Percentiles rank a stretch among this genome's conserved stretches.
phyloP scores from a whole-genome alignment of 768 basidiomycete species.

The Daedaleopsis sinensis region DNA sequence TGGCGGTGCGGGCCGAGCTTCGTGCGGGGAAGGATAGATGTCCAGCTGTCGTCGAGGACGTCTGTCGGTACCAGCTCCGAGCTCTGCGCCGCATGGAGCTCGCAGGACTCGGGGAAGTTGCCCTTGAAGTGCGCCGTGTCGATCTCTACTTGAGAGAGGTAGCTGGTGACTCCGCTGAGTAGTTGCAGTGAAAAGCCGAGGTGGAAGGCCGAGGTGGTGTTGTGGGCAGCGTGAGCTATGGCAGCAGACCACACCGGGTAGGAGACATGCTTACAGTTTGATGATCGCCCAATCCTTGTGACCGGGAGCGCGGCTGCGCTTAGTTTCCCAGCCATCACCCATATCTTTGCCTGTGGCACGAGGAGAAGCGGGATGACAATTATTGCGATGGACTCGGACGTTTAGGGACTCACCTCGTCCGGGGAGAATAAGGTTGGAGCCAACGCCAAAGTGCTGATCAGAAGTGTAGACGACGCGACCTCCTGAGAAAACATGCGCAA shows the following conservation, averaged over 20 bases:
- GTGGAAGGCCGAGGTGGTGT: too few relatives aligned
- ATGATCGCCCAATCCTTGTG: conserved; percentile 94
- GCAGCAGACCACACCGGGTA: neutral
- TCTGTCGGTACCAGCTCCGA: conserved; percentile 38
- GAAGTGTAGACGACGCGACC: conserved; percentile 84
- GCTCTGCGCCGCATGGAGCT: conserved; percentile 62
- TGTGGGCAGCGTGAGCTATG: neutral
- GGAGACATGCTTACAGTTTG: conserved; percentile 63
- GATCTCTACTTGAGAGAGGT: conserved; percentile 78
- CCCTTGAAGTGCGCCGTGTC: conserved; percentile 97
- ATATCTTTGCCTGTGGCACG: conserved; percentile 72
- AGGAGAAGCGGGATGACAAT: conserved; percentile 2
- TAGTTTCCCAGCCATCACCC: conserved; percentile 99
- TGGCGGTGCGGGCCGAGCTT: conserved; percentile 89
- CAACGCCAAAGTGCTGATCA: conserved; percentile 95
- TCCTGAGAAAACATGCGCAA: conserved; percentile 90
- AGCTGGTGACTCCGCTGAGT: conserved; percentile 69
- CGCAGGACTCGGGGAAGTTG: conserved; percentile 90
- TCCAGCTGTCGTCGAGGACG: conserved; percentile 60
- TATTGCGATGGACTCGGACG: conserved; percentile 5
- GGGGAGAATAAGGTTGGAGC: conserved; percentile 88
- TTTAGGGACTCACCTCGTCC: conserved; percentile 61
- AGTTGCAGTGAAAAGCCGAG: too few relatives aligned
- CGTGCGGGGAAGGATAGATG: conserved; percentile 68
- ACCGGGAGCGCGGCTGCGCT: conserved; percentile 74